Conservation (phyloP, 257 asterid species). For the Fraxinus americana region DNA sequence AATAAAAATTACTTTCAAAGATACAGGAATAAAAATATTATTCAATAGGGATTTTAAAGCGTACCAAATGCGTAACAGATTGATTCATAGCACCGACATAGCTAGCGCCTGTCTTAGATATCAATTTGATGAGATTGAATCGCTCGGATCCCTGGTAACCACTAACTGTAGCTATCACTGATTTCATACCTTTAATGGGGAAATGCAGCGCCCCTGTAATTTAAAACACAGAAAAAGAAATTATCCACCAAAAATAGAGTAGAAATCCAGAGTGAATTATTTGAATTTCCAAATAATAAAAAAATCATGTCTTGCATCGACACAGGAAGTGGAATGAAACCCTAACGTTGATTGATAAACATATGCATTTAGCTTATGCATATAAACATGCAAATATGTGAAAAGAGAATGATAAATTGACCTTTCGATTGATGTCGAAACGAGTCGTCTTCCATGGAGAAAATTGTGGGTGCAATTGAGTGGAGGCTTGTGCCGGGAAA, state of each 20-base stretch:
- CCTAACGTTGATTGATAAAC: slow-evolving; percentile 20
- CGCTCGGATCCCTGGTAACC: slow-evolving; percentile 50
- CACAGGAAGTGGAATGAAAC: neutral
- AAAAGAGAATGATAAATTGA: slow-evolving; percentile 16
- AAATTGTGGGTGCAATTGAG: slow-evolving; percentile 3
- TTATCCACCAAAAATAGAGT: neutral
- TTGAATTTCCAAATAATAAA: neutral
- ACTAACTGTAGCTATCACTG: slow-evolving; percentile 60
- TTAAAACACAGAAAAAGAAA: neutral
- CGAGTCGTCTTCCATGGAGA: slow-evolving; percentile 41
- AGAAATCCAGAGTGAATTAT: neutral
- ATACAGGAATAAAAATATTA: neutral
- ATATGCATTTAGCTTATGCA: neutral
- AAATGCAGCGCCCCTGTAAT: slow-evolving; percentile 22
- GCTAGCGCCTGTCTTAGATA: slow-evolving; percentile 47
- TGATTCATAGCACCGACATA: slow-evolving; percentile 50
- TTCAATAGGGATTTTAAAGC: neutral
- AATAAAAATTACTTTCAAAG: neutral
- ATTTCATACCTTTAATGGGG: slow-evolving; percentile 61
- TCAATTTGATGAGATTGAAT: slow-evolving; percentile 52
- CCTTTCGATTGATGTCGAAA: slow-evolving; percentile 35
- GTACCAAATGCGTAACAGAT: slow-evolving; percentile 57
- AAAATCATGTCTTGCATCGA: neutral
- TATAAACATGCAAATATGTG: neutral
- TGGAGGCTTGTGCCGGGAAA: slow-evolving; percentile 45